phyloP scores from a whole-genome alignment of 202 grass and related monocot species.

The Musa balbisiana region DNA sequence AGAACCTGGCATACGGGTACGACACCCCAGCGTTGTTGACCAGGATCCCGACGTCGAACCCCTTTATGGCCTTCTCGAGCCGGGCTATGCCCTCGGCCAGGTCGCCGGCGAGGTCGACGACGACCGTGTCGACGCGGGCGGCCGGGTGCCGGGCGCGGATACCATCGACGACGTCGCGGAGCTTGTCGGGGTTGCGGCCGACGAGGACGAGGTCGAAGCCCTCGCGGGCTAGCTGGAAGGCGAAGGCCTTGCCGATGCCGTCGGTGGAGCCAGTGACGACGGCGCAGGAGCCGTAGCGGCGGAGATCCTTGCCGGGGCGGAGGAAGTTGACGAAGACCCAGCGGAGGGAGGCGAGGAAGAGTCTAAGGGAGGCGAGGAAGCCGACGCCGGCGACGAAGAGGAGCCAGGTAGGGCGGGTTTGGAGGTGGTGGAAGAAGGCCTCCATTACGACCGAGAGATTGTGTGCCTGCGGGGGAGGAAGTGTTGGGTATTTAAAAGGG shows the following conservation, averaged over 20 bases:
- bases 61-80: constrained; percentile 46
- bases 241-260: constrained; percentile 72
- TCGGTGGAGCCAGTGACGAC: constrained; percentile 80
- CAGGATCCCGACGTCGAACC: constrained; percentile 65
- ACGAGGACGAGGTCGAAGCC: constrained; percentile 72
- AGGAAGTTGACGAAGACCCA: constrained; percentile 77
- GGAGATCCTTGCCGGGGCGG: constrained; percentile 62
- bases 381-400: constrained; percentile 46
- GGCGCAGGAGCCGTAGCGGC: constrained; percentile 78
- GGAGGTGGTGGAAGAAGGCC: not conserved
- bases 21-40: constrained; percentile 77
- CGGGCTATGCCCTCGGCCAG: constrained; percentile 45
- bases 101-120: constrained; percentile 56
- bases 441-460: too few relatives aligned
- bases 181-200: constrained; percentile 63
- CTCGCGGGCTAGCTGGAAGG: constrained; percentile 54
- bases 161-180: constrained; percentile 46
- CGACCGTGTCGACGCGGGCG: constrained; percentile 49
- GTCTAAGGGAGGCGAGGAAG: constrained; percentile 32
- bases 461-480: too few relatives aligned
- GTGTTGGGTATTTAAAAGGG: too few relatives aligned
- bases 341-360: constrained; percentile 37
- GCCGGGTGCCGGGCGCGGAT: constrained; percentile 44
- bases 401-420: constrained; percentile 35
- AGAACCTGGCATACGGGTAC: constrained; percentile 65